Conservation (phyloP, 148 eudicot genomes). For the Diospyros kaki region DNA sequence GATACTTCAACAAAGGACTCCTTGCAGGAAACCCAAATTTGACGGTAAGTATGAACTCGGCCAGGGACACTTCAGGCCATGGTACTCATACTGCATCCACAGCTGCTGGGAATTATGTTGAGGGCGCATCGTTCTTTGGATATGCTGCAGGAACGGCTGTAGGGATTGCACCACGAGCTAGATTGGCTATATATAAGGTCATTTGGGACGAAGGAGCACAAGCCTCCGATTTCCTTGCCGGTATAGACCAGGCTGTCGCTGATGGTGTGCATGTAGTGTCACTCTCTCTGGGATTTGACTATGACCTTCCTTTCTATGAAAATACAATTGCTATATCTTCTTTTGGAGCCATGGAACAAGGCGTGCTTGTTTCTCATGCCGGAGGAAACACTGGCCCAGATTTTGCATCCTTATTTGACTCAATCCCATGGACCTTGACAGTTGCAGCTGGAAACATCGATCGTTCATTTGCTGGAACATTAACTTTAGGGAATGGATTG, state of each 20-base stretch:
- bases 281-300: background rate
- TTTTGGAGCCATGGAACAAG: conserved; percentile 13
- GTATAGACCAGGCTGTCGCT: conserved; percentile 14
- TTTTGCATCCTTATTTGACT: background rate
- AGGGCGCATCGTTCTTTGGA: conserved; percentile 37
- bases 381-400: background rate
- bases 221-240: conserved; percentile 25
- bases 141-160: conserved; percentile 43
- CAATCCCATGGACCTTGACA: conserved; percentile 10
- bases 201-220: conserved; percentile 27
- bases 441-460: conserved; percentile 2
- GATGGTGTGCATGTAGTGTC: conserved; percentile 15
- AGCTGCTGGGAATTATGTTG: conserved; percentile 34
- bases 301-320: conserved; percentile 3
- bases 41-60: conserved; percentile 22
- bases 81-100: conserved; percentile 50
- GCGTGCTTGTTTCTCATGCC: conserved; percentile 1
- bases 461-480: conserved; percentile 5
- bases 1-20: conserved; percentile 41
- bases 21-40: conserved; percentile 26
- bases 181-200: conserved; percentile 46
- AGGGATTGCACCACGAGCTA: conserved; percentile 51
- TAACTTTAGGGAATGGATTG: conserved; percentile 8
- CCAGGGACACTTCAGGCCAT: conserved; percentile 45
- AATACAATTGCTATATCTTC: conserved; percentile 10